phyloP scores from a whole-genome alignment of 2,329 filamentous ascomycete genomes.

The Colletotrichum kahawae region DNA sequence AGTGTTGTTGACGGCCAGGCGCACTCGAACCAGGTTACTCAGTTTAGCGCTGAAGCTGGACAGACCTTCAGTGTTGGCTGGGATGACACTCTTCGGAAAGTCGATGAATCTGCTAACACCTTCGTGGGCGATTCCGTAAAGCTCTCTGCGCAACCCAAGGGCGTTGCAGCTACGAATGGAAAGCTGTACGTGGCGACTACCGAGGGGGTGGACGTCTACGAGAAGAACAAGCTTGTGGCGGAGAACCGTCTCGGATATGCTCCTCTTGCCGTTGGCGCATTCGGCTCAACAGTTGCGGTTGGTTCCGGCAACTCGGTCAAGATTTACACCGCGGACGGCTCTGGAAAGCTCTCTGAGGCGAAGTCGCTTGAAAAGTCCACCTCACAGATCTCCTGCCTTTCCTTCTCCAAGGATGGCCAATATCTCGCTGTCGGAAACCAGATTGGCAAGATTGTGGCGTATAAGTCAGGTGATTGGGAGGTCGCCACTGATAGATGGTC shows the following conservation, averaged over 20 bases:
- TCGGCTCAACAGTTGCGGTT: constrained; percentile 72
- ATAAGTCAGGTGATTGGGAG: constrained; percentile 67
- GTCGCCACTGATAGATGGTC: constrained; percentile 79
- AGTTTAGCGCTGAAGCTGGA: constrained; percentile 67
- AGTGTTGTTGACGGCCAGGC: constrained; percentile 77
- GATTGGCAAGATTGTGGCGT: constrained; percentile 87
- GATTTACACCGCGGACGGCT: constrained; percentile 70
- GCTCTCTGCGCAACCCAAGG: constrained; percentile 82
- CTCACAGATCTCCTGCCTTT: constrained; percentile 76
- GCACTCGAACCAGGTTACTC: constrained; percentile 86
- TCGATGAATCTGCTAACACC: constrained; percentile 76
- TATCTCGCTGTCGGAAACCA: constrained; percentile 83
- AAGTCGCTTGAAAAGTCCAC: constrained; percentile 71
- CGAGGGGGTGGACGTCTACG: constrained; percentile 58
- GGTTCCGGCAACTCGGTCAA: constrained; percentile 77
- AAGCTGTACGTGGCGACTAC: constrained; percentile 64
- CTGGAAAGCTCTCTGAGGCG: constrained; percentile 57
- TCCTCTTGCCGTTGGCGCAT: constrained; percentile 75
- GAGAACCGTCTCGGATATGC: constrained; percentile 65
- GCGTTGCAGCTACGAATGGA: constrained; percentile 61
- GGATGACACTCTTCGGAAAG: constrained; percentile 87
- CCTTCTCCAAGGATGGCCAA: constrained; percentile 80
- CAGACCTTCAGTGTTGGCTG: constrained; percentile 87
- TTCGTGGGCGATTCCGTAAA: constrained; percentile 74
- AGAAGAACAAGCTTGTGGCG: constrained; percentile 64